A percentile compares a stretch with the other conserved stretches of the same genome.
These are phyloP conservation scores for Pseudozyma sp. DNA, from an alignment of 1,284 basidiomycete genomes.

Conservation along the genomic window DNA sequence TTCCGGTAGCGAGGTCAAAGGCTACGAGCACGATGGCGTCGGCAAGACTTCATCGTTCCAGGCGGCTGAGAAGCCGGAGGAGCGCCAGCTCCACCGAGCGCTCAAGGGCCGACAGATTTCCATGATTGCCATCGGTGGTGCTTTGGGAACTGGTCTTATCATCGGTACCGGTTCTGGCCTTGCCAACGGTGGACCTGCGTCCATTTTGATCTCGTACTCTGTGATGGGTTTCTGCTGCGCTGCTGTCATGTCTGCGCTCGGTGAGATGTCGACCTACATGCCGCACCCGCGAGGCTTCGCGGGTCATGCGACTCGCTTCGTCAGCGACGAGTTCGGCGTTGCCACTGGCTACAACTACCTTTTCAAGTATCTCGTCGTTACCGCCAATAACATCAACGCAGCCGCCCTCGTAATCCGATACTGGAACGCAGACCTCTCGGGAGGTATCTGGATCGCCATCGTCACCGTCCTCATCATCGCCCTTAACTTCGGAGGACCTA, in stretches of 20 bases:
- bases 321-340: slow-evolving; percentile 70
- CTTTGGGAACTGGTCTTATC: slow-evolving; percentile 76
- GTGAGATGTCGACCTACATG: slow-evolving; percentile 70
- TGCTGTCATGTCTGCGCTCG: slow-evolving; percentile 65
- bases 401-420: slow-evolving; percentile 25
- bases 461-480: slow-evolving; percentile 48
- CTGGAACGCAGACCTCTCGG: slow-evolving; percentile 54
- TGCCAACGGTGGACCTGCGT: slow-evolving; percentile 70
- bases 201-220: slow-evolving; percentile 71
- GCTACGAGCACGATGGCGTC: slow-evolving; percentile 25
- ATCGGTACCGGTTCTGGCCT: slow-evolving; percentile 74
- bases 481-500: slow-evolving; percentile 70
- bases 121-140: slow-evolving; percentile 72
- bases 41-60: slow-evolving; percentile 17
- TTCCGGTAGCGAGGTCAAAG: slow-evolving; percentile 27
- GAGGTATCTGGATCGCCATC: slow-evolving; percentile 52
- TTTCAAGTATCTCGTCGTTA: slow-evolving; percentile 45
- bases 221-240: slow-evolving; percentile 61
- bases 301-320: slow-evolving; percentile 70
- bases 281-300: slow-evolving; percentile 70
- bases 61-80: slow-evolving; percentile 26
- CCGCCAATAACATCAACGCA: slow-evolving; percentile 43
- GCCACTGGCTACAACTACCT: slow-evolving; percentile 64
- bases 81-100: slow-evolving; percentile 61
- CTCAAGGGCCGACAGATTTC: slow-evolving; percentile 74